Evolutionary conservation across 139 green algal species (phyloP), one percentile per base, ranked within the genome.

Genomic region (Coccomyxa sp.): DNA sequence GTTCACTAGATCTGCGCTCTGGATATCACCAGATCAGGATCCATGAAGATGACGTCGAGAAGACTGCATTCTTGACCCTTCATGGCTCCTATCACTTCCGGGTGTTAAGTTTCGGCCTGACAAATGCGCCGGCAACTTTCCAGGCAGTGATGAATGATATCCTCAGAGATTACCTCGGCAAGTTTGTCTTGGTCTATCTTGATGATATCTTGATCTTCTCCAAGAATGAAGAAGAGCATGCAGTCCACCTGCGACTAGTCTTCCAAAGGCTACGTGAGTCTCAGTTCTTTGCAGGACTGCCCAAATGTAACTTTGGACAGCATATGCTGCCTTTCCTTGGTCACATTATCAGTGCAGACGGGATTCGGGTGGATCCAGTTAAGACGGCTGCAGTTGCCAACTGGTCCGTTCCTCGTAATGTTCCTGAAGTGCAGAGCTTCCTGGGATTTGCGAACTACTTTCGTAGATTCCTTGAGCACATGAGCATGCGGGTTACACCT

Each of bases 101-200:
- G 51, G 87, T 91, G 28, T 57, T 90, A 63, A 79, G 75, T 27
- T 87, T 90, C 85, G 87, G 89, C 15, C 58, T 90, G 28, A 88
- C 86, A 25, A 91, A 91, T 86, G 88, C 89, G 27, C 89, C 87
- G n/a, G n/a, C n/a, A n/a, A 71, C 81, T 9, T 91, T 89, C 80
- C 16, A 86, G 67, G 31, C 86, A 31, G 31, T 82, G 23, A 92
- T 92, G 86, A 88, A 91, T 60, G 51, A 88, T 17, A 81, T 91
- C 1, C 85, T 94, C 74, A 13, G 78, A 12, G 32, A 80, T 1
- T 76, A 79, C 18, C 76, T 92, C 71, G 85, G 90, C 79, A 31
- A 80, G 12, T 93, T 88, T 74, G 84, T 94, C 0, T 38, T 89
- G 21, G 81, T 92, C 74, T 91, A n/a, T n/a, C n/a, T n/a, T n/a